Evolutionary conservation across 176 grass and related monocot genomes (phyloP).

Genomic region (Cenchrus fungigraminus): DNA sequence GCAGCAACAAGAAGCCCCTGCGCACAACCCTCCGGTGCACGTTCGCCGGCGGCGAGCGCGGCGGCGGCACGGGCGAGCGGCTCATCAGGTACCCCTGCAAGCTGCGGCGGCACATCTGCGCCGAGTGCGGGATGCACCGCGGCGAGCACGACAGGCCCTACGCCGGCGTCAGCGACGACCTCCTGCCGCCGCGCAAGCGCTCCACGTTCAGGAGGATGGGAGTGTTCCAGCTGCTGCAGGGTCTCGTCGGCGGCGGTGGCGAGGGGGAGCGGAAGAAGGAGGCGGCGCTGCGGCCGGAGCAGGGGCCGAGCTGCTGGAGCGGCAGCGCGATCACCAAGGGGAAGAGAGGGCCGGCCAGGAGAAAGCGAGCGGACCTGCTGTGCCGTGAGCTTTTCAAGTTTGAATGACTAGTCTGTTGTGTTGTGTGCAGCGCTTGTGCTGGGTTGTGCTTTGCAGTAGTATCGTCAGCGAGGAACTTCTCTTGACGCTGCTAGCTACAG

Average conservation of each 20-base stretch:
- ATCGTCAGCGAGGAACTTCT: not conserved
- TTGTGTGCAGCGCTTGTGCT: not conserved
- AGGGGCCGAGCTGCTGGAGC: conserved; percentile 1
- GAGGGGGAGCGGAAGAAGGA: not conserved
- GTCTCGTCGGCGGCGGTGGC: not conserved
- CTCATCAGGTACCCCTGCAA: conserved; percentile 15
- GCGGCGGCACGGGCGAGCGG: conserved; percentile 1
- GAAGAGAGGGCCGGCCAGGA: conserved; percentile 7
- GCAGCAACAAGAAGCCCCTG: not conserved
- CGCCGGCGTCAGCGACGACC: conserved; percentile 13
- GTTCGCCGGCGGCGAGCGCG: not conserved
- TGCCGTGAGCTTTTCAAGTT: not conserved
- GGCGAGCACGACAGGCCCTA: not conserved
- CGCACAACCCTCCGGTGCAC: not conserved
- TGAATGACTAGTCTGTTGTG: not conserved
- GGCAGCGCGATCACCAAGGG: conserved; percentile 2
- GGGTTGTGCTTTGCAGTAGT: not conserved
- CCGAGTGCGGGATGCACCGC: not conserved
- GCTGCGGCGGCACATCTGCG: conserved; percentile 31
- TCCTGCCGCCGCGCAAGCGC: conserved; percentile 44
- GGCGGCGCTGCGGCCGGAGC: not conserved
- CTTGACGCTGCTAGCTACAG: not conserved
- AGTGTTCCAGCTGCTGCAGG: not conserved
- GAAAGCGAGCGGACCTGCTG: not conserved
- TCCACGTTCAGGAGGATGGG: conserved; percentile 5